A percentile compares a stretch with the other conserved stretches of the same genome.
phyloP scores from a whole-genome alignment of 805 yeast species.

The Vanderwaltozyma tropicalis region DNA sequence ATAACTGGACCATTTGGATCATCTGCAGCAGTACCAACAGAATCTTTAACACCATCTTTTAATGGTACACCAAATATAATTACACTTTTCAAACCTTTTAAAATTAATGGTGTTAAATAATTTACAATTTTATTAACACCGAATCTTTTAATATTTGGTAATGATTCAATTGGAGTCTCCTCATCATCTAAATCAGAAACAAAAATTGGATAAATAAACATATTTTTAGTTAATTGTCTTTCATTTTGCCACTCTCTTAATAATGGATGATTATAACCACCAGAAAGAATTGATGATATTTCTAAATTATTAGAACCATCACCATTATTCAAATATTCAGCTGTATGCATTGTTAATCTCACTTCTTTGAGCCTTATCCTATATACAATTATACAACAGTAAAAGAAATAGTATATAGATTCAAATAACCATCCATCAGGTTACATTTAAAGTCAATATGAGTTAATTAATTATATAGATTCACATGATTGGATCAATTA shows the following conservation, averaged over 20 bases:
- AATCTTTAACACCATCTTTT: conserved; percentile 66
- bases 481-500: too few species aligned
- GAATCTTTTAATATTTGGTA: conserved; percentile 81
- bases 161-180: conserved; percentile 57
- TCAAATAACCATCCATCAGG: too few species aligned
- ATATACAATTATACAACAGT: too few species aligned
- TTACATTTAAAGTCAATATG: too few species aligned
- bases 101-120: conserved; percentile 57
- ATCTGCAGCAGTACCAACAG: conserved; percentile 81
- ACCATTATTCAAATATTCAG: conserved; percentile 52
- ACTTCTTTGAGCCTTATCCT: too few species aligned
- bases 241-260: conserved; percentile 86
- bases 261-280: conserved; percentile 89
- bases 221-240: conserved; percentile 69
- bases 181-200: conserved; percentile 75
- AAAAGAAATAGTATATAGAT: too few species aligned
- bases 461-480: too few species aligned
- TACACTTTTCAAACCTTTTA: conserved; percentile 76
- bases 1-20: conserved; percentile 96
- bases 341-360: conserved; percentile 57
- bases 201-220: conserved; percentile 90
- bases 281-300: conserved; percentile 72
- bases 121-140: conserved; percentile 74
- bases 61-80: conserved; percentile 88
- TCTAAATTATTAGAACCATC: conserved; percentile 33